These are phyloP conservation scores for Rhizophora apiculata DNA, from an alignment of 345 rosid species.

Conservation along the genomic window DNA sequence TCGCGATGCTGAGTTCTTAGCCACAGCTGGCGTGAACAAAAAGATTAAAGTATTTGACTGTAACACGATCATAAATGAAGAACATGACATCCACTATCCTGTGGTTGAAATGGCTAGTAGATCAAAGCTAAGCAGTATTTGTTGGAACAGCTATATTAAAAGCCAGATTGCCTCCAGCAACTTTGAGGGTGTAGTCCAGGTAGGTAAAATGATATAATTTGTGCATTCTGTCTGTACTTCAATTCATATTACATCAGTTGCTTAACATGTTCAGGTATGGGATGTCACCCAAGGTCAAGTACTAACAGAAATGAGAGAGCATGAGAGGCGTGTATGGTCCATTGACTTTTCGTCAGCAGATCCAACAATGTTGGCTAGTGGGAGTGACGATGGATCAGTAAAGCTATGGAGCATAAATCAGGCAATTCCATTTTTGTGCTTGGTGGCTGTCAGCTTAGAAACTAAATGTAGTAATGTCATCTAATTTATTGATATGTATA, in stretches of 20 bases:
- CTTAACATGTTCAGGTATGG: conserved; percentile 59
- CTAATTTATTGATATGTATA: conserved; percentile 36
- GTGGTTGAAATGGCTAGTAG: conserved; percentile 83
- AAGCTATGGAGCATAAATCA: conserved; percentile 99
- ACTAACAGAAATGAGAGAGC: conserved; percentile 79
- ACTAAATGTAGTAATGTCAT: conserved; percentile 52
- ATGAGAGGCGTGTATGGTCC: conserved; percentile 93
- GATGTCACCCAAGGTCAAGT: conserved; percentile 88
- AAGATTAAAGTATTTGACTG: conserved; percentile 92
- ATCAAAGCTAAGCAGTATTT: conserved; percentile 78
- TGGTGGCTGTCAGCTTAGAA: conserved; percentile 90
- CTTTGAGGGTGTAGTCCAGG: conserved; percentile 98
- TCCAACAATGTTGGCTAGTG: conserved; percentile 93
- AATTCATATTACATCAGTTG: conserved; percentile 9
- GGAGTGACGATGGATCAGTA: conserved; percentile 91
- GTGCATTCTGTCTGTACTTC: conserved; percentile 1
- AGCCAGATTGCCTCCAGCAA: conserved; percentile 97
- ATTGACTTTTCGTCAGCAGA: conserved; percentile 82
- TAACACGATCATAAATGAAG: conserved; percentile 54
- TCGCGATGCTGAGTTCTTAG: conserved; percentile 86
- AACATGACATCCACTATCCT: conserved; percentile 83
- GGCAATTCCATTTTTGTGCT: conserved; percentile 87
- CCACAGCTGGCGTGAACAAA: conserved; percentile 95
- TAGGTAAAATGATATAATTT: conserved; percentile 22
- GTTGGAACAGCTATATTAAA: conserved; percentile 93